Evolutionary conservation across 2,329 filamentous ascomycete genomes (phyloP), one percentile per base, ranked within the genome.

Genomic region (Nannizzia gypsea): DNA sequence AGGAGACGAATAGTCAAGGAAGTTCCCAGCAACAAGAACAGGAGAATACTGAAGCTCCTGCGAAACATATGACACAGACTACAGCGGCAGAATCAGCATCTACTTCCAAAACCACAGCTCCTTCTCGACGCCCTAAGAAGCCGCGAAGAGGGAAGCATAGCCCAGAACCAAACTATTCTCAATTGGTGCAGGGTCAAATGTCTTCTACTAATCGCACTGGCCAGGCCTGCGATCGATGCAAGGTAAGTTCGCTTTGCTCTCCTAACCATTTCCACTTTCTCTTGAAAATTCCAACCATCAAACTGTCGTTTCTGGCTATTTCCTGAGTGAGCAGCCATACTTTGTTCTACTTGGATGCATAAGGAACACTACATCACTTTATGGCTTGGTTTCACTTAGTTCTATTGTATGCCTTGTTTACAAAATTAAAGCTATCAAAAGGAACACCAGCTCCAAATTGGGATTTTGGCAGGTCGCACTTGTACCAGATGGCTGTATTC

Each of bases 201-300:
- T 57, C 62, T n/a, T 22, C 56, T 2, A 61, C 60, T 9, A 63
- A 62, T 13, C 62, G 65, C 13, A 65, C 65, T 11, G 63, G 57
- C n/a, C 64, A 68, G 38, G 67, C 69, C 17, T 71, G 69, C 65
- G 67, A 69, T 60, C 63, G 65, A 36, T 71, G 69, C 62, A 68
- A 67, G 63, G 69, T 69, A 64, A 62, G 64, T 60, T 17, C 36
- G 8, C 55, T 38, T 58, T 34, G 38, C 6, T 2, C 13, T n/a
- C 15, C 26, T 13, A 28, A 28, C 2, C 44, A 15, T 50, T 50
- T 3, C 11, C 5, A 20, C 22, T 44, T n/a, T 17, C 20, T 22
- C 17, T 36, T 13, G 13, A 36, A 8, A 36, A 11, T 6, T 4
- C 11, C 38, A n/a, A 42, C 2, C n/a, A 6, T 4, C 38, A n/a